Percentiles rank a stretch among this genome's conserved stretches.
phyloP scores from a whole-genome alignment of 192 early-diverging fungal genomes.

The Backusella australiensis region DNA sequence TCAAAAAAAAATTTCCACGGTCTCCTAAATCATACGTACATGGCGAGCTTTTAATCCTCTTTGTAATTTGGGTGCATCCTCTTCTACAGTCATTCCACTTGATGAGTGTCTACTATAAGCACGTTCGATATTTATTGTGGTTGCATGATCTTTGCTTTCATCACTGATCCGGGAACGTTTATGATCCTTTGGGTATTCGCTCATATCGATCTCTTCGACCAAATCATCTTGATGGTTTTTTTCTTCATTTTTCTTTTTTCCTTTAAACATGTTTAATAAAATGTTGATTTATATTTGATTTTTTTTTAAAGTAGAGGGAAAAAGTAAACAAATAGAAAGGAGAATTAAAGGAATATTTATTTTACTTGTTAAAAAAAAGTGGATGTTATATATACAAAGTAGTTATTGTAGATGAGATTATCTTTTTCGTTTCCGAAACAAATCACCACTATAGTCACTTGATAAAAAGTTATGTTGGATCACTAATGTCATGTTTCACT shows the following conservation, averaged over 20 bases:
- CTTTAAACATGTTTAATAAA: neutral
- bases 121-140: neutral
- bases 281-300: neutral
- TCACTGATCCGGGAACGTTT: neutral
- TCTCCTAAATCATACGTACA: constrained; percentile 42
- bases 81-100: neutral
- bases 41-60: constrained; percentile 70
- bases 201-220: neutral
- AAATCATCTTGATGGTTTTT: neutral
- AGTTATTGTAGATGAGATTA: neutral
- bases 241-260: neutral
- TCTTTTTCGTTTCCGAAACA: neutral
- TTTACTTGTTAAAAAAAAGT: neutral
- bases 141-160: neutral
- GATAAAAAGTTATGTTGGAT: neutral
- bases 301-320: neutral
- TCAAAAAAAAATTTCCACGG: neutral
- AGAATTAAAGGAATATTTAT: neutral
- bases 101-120: neutral
- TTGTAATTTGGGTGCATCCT: constrained; percentile 39
- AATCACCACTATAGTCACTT: neutral
- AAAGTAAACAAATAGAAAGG: neutral
- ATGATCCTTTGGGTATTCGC: neutral
- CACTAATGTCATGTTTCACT: neutral
- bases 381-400: neutral